phyloP scores from a whole-genome alignment of 306 rosid species.

The Ochetophila trinervis region DNA sequence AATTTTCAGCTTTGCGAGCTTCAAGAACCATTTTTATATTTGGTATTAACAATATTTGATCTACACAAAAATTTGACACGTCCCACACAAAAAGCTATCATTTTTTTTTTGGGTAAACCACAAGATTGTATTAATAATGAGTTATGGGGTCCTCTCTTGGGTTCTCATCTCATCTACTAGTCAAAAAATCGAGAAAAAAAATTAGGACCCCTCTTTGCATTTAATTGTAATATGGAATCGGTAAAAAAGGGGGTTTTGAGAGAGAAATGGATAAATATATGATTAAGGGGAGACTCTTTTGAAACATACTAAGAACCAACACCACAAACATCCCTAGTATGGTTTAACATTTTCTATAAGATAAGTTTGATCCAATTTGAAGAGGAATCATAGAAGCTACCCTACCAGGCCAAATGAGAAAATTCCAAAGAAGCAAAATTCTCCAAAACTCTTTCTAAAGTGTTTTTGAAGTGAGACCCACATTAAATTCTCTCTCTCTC shows the following conservation, averaged over 20 bases:
- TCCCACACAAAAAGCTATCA: neutral
- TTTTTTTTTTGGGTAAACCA: too few species aligned
- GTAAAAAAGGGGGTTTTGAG: neutral
- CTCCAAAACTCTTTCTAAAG: neutral
- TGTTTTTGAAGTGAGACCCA: neutral
- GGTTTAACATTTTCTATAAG: neutral
- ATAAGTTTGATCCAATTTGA: conserved; percentile 9
- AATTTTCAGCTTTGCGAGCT: too few species aligned
- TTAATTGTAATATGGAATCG: conserved; percentile 12
- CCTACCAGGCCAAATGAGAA: conserved; percentile 10
- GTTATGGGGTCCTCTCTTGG: neutral
- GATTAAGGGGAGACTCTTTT: neutral
- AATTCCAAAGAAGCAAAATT: conserved; percentile 7
- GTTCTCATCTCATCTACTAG: neutral
- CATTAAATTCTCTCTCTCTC: conserved; percentile 1
- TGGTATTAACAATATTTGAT: neutral
- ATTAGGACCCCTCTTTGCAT: neutral
- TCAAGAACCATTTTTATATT: too few species aligned
- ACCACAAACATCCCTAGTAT: neutral
- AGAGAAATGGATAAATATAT: conserved; percentile 9
- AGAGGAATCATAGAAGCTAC: conserved; percentile 1
- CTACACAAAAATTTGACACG: conserved; percentile 13
- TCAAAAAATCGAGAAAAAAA: neutral
- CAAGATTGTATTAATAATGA: too few species aligned
- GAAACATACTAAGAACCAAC: conserved; percentile 18